Evolutionary conservation across 2,329 filamentous ascomycete species (phyloP), one percentile per base, ranked within the genome.

Genomic region (Aspergillus vadensis): DNA sequence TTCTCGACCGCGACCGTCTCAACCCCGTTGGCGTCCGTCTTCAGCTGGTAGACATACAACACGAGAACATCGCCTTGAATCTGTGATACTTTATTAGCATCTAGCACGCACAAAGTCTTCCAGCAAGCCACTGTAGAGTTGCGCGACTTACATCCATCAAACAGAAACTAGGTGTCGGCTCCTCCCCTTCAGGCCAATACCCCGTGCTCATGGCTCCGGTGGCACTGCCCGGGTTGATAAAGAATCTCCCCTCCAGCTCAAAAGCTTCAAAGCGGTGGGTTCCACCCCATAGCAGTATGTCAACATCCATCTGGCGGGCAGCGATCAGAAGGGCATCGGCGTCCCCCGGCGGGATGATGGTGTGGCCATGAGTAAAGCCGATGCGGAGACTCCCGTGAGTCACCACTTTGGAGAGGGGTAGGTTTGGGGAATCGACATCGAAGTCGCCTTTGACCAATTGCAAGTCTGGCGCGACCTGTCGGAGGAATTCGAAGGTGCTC

Each of bases 31-130:
- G 85, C 87, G 69, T 92, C 90, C 73, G 89, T 92, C 74, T 88
- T 86, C 71, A 93, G 77, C 75, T 93, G 90, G 75, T 98, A 98
- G 56, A 98, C 94, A 76, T 98, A 98, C 53, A 98, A 83, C 61
- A 96, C 96, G 67, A 98, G 85, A 15, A 96, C 96, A 74, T 97
- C 96, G 32, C 94, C 94, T 85, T 98, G 94, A 38, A 96, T 91
- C 92, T 96, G 69, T 63, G 12, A 15, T 43, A 17, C 10, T 38
- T 67, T 38, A 38, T 67, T 44, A 61, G 53, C 52, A 55, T 69
- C 10, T 15, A 32, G 44, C 30, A 9, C 9, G 4, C 5, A 23
- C 19, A 41, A 0, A n/a, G 1, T 12, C n/a, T 25, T 10, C 23
- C 14, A 32, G 27, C 9, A 3, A 14, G 52, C n/a, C 41, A 55